phyloP scores from a whole-genome alignment of 176 grass and related monocot species.

The Aegilops longissima region DNA sequence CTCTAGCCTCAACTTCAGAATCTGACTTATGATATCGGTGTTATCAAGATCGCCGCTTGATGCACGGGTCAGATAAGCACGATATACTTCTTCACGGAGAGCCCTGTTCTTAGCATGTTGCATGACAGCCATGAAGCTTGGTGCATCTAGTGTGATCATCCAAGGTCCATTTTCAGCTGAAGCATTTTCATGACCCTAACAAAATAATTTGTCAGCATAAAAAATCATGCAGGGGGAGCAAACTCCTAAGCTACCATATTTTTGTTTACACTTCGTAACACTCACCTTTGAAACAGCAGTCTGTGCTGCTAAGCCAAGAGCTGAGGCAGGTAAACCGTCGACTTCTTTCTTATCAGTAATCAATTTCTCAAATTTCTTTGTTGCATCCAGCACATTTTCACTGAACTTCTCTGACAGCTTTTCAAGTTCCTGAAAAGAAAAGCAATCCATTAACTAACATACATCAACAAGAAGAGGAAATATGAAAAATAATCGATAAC shows the following conservation, averaged over 20 bases:
- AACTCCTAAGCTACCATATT: background rate
- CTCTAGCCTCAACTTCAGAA: constrained; percentile 81
- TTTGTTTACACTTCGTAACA: background rate
- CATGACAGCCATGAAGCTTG: constrained; percentile 89
- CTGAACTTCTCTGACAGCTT: constrained; percentile 90
- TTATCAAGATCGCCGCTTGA: constrained; percentile 93
- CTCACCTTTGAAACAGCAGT: constrained; percentile 76
- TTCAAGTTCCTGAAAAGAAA: constrained; percentile 78
- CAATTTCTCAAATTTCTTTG: constrained; percentile 92
- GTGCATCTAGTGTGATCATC: constrained; percentile 90
- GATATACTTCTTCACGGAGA: constrained; percentile 92
- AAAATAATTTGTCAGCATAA: constrained; percentile 7
- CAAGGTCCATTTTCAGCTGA: constrained; percentile 89
- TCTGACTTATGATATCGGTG: constrained; percentile 72
- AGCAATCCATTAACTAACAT: background rate
- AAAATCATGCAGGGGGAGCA: background rate
- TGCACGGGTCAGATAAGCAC: constrained; percentile 69
- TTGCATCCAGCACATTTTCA: constrained; percentile 94
- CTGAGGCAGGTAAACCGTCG: constrained; percentile 74
- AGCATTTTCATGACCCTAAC: constrained; percentile 90
- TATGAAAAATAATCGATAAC: background rate
- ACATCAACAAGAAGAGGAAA: background rate
- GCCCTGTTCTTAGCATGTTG: constrained; percentile 83
- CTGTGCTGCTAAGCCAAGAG: constrained; percentile 87
- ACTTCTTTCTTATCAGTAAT: constrained; percentile 89